These are phyloP conservation scores for Ceratobasidium theobromae DNA, from an alignment of 1,284 basidiomycete species.

Conservation along the genomic window DNA sequence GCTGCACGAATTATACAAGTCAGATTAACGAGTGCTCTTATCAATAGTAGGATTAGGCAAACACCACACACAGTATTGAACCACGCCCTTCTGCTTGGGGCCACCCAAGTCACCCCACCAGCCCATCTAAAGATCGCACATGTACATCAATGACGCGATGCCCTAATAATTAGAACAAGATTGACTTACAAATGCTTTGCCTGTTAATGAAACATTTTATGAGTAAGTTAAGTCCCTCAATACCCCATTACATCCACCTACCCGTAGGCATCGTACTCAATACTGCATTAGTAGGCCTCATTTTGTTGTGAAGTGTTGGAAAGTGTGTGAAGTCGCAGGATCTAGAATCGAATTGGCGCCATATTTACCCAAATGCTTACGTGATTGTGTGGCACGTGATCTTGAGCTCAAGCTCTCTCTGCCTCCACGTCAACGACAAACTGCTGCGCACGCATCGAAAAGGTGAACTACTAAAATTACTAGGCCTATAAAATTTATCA, in stretches of 20 bases:
- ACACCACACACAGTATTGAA: conserved; percentile 70
- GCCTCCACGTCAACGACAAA: conserved; percentile 6
- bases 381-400: conserved; percentile 8
- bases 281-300: conserved; percentile 67
- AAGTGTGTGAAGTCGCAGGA: conserved; percentile 21
- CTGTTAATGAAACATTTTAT: conserved; percentile 13
- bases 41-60: conserved; percentile 3
- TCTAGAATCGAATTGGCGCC: neutral
- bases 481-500: no score
- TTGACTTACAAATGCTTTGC: conserved; percentile 35
- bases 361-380: conserved; percentile 23
- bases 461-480: neutral
- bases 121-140: conserved; percentile 56
- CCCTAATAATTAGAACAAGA: conserved; percentile 7
- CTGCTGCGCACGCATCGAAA: neutral
- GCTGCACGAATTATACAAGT: conserved; percentile 49
- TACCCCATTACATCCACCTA: conserved; percentile 55
- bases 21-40: neutral
- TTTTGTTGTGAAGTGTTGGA: conserved; percentile 43
- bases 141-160: neutral
- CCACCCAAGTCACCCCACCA: conserved; percentile 89
- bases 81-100: conserved; percentile 76
- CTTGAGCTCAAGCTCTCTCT: neutral
- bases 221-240: neutral
- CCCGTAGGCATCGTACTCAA: conserved; percentile 69